Base-by-base conservation (phyloP, 805 yeast species). In the Candida maltosa region DNA sequence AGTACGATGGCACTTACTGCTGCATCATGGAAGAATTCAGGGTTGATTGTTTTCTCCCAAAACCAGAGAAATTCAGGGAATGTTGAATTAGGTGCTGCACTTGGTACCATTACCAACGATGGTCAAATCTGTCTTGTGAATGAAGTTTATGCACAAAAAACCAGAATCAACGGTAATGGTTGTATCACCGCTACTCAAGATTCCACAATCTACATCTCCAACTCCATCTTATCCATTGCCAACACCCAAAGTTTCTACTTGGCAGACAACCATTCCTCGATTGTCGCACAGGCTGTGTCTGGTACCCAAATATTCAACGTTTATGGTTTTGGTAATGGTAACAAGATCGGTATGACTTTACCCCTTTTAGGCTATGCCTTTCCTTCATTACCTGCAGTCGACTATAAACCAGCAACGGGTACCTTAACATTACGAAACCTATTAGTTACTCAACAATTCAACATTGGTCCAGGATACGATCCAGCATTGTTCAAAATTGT, bases 101-200 rank as follows among this genome's bases (percentile, higher is more conserved):
- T 37, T 12, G 41, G 45, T 5, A 29, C 41, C 14, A 48, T 56
- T 22, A 46, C 39, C 24, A 58, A 58, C 34, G 33, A 44, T 21
- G 63, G 63, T 36, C 45, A 49, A 17, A 56, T 58, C 33, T 58
- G 63, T 43, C 45, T 58, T 36, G 37, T 40, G 20, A 50, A 54
- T 31, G 41, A 42, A 30, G 42, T 34, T n/a, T 58, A 49, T 37
- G 33, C 39, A 7, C 60, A 52, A 42, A 39, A 49, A 9, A 46
- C 54, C 16, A 32, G 16, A 22, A 45, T 58, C 23, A 7, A 22
- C 1, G 62, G 62, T 28, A 32, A 32, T 17, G 63, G 63, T 34
- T 58, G 63, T 45, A 39, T 51, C 21, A 41, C 49, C 21, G 39
- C 49, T 34, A 48, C 47, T 29, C 26, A 20, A 4, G 44, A 44